Base-by-base conservation (phyloP, 1,284 basidiomycete species). In the Puccinia brachypodii region DNA sequence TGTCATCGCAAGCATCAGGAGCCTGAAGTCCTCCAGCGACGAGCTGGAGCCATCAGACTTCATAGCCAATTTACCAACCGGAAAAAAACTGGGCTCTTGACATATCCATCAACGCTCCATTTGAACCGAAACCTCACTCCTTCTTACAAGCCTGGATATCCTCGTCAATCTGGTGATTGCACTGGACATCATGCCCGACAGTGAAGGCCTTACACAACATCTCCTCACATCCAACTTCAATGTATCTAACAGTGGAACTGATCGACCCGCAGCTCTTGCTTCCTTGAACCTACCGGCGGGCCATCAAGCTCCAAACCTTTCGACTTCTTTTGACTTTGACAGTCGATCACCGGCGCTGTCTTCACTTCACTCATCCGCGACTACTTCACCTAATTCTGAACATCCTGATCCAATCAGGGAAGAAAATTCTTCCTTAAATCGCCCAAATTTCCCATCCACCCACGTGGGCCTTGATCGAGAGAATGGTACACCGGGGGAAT, bases 171-270 rank as follows among this genome's bases (percentile, higher is more conserved):
- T 36, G 3, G 19, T 36, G 14, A 40, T 69, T 14, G 66, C 33
- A 42, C 66, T 36, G 22, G 38, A 69, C 8, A 69, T 69, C 42
- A 69, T 69, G 66, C 66, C 42, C 40, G n/a, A 40, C 38, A 40
- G 42, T 16, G 22, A 44, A 69, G 42, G 14, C 19, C 66, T 25
- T 36, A n/a, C 16, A 9, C 66, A 13, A n/a, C 38, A 22, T 28
- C 8, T 25, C 42, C 6, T 28, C 25, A 14, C 28, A 64, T 64
- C 60, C 60, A 64, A 9, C 31, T 64, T 28, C 3, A 33, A 33
- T 64, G 4, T 64, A 14, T n/a, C 64, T 38, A 22, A 19, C n/a
- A 40, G 19, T 66, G 64, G n/a, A 40, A 31, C 56, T 58, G 64
- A 66, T 38, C 33, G 19, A 42, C 64, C 8, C 16, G 13, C 33